Percentiles rank a stretch among this genome's conserved stretches.
phyloP scores from a whole-genome alignment of 2,329 filamentous ascomycete species.

The Nothophaeocryptopus gaeumannii region DNA sequence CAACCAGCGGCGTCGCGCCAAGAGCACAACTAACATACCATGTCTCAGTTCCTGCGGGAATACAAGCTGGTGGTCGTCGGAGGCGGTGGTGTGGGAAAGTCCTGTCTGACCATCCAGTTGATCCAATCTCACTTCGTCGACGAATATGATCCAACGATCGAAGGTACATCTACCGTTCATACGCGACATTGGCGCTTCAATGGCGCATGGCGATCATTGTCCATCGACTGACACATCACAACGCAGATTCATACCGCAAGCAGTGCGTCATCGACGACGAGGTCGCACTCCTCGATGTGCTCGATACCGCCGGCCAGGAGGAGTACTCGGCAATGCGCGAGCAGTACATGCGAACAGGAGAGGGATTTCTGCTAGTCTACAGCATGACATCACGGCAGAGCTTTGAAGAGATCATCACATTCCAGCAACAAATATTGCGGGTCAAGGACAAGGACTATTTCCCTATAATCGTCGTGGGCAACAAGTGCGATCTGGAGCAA shows the following conservation, averaged over 20 bases:
- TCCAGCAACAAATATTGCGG: slow-evolving; percentile 96
- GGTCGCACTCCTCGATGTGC: slow-evolving; percentile 92
- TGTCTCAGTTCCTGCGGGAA: slow-evolving; percentile 50
- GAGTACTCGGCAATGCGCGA: slow-evolving; percentile 99
- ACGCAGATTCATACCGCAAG: slow-evolving; percentile 97
- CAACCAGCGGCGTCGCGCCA: slow-evolving; percentile 2
- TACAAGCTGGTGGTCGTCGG: slow-evolving; percentile 81
- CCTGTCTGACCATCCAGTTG: slow-evolving; percentile 92
- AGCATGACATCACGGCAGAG: slow-evolving; percentile 96
- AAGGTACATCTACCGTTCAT: slow-evolving; percentile 60
- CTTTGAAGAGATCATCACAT: slow-evolving; percentile 97
- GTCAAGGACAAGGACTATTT: slow-evolving; percentile 99
- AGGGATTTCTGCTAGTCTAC: slow-evolving; percentile 96
- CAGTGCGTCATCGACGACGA: slow-evolving; percentile 99
- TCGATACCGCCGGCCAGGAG: slow-evolving; percentile 97
- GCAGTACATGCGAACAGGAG: slow-evolving; percentile 99
- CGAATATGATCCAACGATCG: slow-evolving; percentile 98
- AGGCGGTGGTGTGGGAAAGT: slow-evolving; percentile 98
- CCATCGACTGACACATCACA: slow-evolving; percentile 24
- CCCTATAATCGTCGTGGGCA: slow-evolving; percentile 97
- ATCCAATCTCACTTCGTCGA: slow-evolving; percentile 91
- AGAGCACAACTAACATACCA: slow-evolving; percentile 11
- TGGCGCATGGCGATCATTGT: not conserved
- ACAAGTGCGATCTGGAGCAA: slow-evolving; percentile 96
- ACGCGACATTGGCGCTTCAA: not conserved